Evolutionary conservation across 2,329 filamentous ascomycete species (phyloP).

Genomic region (Lachnellula arida): DNA sequence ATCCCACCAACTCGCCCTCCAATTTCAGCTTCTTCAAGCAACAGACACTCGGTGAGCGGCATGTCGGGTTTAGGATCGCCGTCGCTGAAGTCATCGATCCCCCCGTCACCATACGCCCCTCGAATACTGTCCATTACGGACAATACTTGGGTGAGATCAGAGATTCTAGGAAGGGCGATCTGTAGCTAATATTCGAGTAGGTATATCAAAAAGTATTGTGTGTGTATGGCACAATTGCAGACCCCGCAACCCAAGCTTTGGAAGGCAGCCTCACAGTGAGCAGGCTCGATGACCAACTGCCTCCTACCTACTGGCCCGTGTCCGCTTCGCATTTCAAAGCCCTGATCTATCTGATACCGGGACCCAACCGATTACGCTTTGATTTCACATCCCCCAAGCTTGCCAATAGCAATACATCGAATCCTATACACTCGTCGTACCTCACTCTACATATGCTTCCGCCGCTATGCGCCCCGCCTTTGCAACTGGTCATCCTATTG

Average conservation of each 20-base stretch:
- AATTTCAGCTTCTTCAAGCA: conserved; percentile 37
- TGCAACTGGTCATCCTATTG: conserved; percentile 84
- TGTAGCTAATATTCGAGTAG: conserved; percentile 40
- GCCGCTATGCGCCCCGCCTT: conserved; percentile 68
- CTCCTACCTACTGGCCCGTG: conserved; percentile 80
- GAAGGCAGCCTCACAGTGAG: conserved; percentile 77
- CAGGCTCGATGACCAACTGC: conserved; percentile 81
- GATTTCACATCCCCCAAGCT: conserved; percentile 85
- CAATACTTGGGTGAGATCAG: conserved; percentile 67
- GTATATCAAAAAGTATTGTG: conserved; percentile 88
- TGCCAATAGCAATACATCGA: conserved; percentile 60
- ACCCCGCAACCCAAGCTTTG: conserved; percentile 60
- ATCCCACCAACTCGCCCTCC: conserved; percentile 39
- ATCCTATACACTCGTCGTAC: conserved; percentile 71
- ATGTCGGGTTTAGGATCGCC: conserved; percentile 56
- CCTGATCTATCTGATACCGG: conserved; percentile 83
- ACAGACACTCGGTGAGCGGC: conserved; percentile 60
- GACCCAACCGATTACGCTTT: conserved; percentile 81
- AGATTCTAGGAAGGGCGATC: not conserved
- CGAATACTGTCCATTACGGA: conserved; percentile 74
- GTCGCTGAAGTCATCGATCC: conserved; percentile 51
- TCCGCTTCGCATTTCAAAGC: conserved; percentile 88
- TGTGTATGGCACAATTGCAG: conserved; percentile 75
- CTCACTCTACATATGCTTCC: conserved; percentile 84
- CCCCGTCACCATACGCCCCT: conserved; percentile 76